These are phyloP conservation scores for Rhamnella rubrinervis DNA, from an alignment of 331 rosid genomes.

Conservation along the genomic window DNA sequence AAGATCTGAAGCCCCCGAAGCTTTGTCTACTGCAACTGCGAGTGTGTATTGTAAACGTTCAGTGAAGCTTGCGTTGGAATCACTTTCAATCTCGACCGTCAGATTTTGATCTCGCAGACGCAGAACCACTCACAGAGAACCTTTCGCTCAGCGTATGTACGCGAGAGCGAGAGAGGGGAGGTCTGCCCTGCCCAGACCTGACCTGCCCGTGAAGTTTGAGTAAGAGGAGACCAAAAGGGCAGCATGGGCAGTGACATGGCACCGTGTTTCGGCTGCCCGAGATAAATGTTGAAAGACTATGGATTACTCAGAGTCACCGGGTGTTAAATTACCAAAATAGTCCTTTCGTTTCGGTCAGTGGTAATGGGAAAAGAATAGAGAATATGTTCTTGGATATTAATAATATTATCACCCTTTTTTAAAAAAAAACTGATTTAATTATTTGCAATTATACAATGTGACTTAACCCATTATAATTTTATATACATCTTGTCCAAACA, in stretches of 20 bases:
- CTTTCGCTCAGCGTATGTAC: not conserved
- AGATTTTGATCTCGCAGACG: conserved; percentile 15
- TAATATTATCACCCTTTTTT: too few relatives aligned
- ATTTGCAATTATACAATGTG: too few relatives aligned
- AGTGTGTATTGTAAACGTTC: not conserved
- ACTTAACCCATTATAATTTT: too few relatives aligned
- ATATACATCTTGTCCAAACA: too few relatives aligned
- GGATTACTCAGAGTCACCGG: not conserved
- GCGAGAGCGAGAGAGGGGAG: conserved; percentile 4
- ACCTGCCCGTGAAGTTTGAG: conserved; percentile 8
- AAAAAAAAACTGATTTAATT: too few relatives aligned
- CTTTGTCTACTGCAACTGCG: too few relatives aligned
- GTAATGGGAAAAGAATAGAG: not conserved
- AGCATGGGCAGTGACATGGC: conserved; percentile 15
- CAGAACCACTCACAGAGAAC: not conserved
- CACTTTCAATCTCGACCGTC: conserved; percentile 20
- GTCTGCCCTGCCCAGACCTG: not conserved
- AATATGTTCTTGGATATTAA: not conserved
- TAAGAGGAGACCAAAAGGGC: conserved; percentile 8
- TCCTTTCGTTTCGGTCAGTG: not conserved
- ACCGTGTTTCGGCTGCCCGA: conserved; percentile 14
- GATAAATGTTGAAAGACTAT: not conserved
- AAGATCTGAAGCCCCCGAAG: not conserved
- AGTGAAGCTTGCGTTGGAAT: conserved; percentile 25
- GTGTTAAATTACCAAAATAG: not conserved